phyloP scores from a whole-genome alignment of 768 basidiomycete genomes.

The Pholiota microspora region DNA sequence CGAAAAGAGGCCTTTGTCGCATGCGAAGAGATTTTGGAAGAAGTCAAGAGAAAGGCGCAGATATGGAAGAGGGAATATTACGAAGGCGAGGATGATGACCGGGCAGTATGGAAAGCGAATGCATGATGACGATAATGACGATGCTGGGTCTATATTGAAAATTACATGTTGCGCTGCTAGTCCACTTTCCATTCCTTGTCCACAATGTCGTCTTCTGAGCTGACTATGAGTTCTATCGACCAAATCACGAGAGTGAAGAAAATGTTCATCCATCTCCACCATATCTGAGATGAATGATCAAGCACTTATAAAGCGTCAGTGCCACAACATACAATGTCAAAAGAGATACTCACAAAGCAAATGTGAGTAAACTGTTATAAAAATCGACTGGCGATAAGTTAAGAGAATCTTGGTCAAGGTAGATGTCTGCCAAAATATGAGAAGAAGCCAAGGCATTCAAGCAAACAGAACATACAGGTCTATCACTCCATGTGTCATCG shows the following conservation, averaged over 20 bases:
- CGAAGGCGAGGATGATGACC: conserved; percentile 59
- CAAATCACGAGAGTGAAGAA: conserved; percentile 84
- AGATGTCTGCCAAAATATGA: conserved; percentile 55
- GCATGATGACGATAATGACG: conserved; percentile 13
- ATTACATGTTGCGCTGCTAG: conserved; percentile 36
- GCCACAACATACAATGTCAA: neutral
- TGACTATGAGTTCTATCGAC: conserved; percentile 79
- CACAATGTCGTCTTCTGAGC: conserved; percentile 65
- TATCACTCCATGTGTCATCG: conserved; percentile 66
- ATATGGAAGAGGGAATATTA: conserved; percentile 94
- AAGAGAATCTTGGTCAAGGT: conserved; percentile 70
- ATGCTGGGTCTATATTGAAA: neutral
- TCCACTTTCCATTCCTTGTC: conserved; percentile 82
- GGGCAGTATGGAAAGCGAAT: conserved; percentile 74
- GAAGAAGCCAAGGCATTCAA: neutral
- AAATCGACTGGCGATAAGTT: conserved; percentile 82
- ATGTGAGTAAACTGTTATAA: conserved; percentile 86
- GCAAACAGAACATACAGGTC: conserved; percentile 54
- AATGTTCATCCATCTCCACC: conserved; percentile 93
- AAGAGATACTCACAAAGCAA: conserved; percentile 57
- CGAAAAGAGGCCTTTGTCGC: conserved; percentile 77
- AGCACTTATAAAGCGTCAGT: conserved; percentile 49
- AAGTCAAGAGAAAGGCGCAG: conserved; percentile 78
- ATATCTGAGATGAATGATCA: conserved; percentile 87
- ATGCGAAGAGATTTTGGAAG: conserved; percentile 83